Evolutionary conservation across 2,329 filamentous ascomycete species (phyloP).

Genomic region (Monosporascus sp.): DNA sequence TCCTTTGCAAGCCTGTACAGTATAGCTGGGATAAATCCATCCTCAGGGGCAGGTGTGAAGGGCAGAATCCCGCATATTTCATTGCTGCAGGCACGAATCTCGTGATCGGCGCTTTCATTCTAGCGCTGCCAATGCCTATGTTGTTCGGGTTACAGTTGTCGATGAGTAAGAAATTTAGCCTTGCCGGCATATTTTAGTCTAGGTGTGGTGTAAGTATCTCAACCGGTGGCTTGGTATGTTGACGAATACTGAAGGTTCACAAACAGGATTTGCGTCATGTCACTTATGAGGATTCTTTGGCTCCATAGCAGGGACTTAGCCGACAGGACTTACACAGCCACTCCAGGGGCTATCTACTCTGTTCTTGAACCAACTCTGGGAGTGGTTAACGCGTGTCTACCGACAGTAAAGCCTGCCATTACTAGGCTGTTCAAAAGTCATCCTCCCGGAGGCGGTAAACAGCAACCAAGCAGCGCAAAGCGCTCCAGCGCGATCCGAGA

Average conservation of each 20-base stretch:
- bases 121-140: slow-evolving; percentile 11
- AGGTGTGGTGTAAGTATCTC: slow-evolving; percentile 8
- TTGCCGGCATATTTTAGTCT: slow-evolving; percentile 14
- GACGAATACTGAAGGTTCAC: neutral
- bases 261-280: slow-evolving; percentile 5
- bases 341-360: slow-evolving; percentile 1
- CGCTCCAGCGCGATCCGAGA: neutral
- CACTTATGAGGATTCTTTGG: slow-evolving; percentile 1
- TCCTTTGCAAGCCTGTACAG: slow-evolving; percentile 3
- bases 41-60: slow-evolving; percentile 1
- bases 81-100: slow-evolving; percentile 9
- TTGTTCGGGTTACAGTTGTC: slow-evolving; percentile 6
- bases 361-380: slow-evolving; percentile 10
- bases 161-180: slow-evolving; percentile 2
- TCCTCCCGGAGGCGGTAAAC: neutral
- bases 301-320: slow-evolving; percentile 2
- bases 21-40: slow-evolving; percentile 13
- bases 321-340: slow-evolving; percentile 3
- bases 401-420: slow-evolving; percentile 8
- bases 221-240: neutral
- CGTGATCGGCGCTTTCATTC: slow-evolving; percentile 8
- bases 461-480: neutral
- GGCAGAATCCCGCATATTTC: neutral
- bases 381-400: slow-evolving; percentile 11
- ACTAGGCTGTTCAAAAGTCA: neutral